Conservation (phyloP, 805 yeast species). For the Zygoascus biomembranicola region DNA sequence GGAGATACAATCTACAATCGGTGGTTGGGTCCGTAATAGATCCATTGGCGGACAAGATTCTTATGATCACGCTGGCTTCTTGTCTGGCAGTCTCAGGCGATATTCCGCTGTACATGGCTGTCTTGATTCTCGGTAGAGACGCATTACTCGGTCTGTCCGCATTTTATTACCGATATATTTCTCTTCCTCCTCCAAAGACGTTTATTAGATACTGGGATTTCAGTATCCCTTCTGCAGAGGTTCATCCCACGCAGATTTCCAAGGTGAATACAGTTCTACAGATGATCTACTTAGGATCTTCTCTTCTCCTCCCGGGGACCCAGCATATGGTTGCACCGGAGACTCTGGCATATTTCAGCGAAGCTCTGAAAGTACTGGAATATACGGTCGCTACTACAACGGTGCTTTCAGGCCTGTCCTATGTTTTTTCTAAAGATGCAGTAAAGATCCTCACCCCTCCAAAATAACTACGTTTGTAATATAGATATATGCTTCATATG, state of each 20-base stretch:
- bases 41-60: constrained; percentile 88
- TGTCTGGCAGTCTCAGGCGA: constrained; percentile 59
- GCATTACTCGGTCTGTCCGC: constrained; percentile 64
- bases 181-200: constrained; percentile 72
- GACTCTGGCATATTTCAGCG: constrained; percentile 21
- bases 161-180: constrained; percentile 57
- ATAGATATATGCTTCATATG: background rate
- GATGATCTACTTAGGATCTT: constrained; percentile 73
- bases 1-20: constrained; percentile 66
- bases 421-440: constrained; percentile 62
- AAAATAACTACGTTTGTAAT: background rate
- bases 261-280: constrained; percentile 88
- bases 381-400: constrained; percentile 64
- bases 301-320: constrained; percentile 48
- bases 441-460: constrained; percentile 39
- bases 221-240: constrained; percentile 72
- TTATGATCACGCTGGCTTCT: constrained; percentile 80
- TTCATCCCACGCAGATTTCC: constrained; percentile 78
- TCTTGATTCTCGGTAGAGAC: constrained; percentile 78
- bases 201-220: constrained; percentile 68
- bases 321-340: constrained; percentile 25
- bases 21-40: constrained; percentile 86
- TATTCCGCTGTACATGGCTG: constrained; percentile 55
- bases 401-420: constrained; percentile 66
- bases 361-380: constrained; percentile 21